Conservation (phyloP, 345 rosid genomes). For the Euphorbia tirucalli region DNA sequence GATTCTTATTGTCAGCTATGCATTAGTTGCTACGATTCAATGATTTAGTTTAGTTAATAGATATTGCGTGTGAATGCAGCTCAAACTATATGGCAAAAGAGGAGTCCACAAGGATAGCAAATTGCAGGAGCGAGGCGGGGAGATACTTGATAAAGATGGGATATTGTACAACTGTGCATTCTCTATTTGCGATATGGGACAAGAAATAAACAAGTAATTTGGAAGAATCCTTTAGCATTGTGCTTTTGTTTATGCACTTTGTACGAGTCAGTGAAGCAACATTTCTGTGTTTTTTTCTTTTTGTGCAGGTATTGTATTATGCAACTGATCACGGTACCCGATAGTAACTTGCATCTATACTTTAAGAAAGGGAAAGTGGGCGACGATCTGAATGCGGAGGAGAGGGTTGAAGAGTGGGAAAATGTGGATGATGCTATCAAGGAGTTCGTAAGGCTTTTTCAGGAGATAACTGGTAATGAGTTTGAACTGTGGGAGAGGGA, state of each 20-base stretch:
- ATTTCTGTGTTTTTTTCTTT: background rate
- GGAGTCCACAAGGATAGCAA: conserved; percentile 60
- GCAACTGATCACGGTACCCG: conserved; percentile 63
- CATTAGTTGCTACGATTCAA: no score
- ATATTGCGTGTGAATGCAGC: conserved; percentile 34
- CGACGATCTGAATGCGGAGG: conserved; percentile 57
- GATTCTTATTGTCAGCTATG: no score
- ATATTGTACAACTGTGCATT: conserved; percentile 72
- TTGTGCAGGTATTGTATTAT: conserved; percentile 57
- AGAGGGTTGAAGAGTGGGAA: conserved; percentile 73
- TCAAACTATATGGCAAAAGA: conserved; percentile 68
- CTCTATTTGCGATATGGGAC: conserved; percentile 61
- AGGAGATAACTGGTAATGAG: conserved; percentile 72
- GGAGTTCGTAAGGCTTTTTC: conserved; percentile 63
- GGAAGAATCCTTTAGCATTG: background rate
- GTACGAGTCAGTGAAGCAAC: background rate
- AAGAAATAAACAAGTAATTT: conserved; percentile 52
- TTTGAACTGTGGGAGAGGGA: conserved; percentile 86
- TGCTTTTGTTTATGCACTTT: background rate
- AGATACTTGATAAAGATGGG: conserved; percentile 63
- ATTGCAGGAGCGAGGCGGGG: conserved; percentile 53
- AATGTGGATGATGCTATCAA: conserved; percentile 48
- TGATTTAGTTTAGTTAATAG: no score
- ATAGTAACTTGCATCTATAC: conserved; percentile 53
- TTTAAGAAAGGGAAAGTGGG: conserved; percentile 73